Evolutionary conservation across 495 filamentous ascomycete genomes (phyloP).

Genomic region (Xylaria venustula): DNA sequence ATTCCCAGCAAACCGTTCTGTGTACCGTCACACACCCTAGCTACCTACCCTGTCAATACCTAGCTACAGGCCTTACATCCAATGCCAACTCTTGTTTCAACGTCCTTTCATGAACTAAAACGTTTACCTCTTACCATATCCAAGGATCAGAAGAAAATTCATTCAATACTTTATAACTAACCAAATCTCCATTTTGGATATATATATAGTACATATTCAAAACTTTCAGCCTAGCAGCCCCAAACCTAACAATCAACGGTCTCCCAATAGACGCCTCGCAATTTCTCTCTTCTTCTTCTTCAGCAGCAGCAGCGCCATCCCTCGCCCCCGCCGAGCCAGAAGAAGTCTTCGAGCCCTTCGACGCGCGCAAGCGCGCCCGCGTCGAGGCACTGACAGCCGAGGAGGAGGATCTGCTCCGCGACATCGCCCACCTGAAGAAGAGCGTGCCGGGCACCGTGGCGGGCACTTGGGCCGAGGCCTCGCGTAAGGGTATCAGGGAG

Average conservation of each 20-base stretch:
- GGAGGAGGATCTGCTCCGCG: constrained; percentile 70
- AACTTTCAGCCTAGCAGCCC: constrained; percentile 66
- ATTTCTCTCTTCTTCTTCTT: constrained; percentile 40
- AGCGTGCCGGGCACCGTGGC: constrained; percentile 63
- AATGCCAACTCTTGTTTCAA: background rate
- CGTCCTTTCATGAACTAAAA: too few relatives aligned
- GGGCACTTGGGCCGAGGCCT: constrained; percentile 48
- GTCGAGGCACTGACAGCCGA: constrained; percentile 65
- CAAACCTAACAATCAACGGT: constrained; percentile 81
- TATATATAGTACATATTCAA: constrained; percentile 69
- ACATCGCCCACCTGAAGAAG: constrained; percentile 69
- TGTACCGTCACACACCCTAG: background rate
- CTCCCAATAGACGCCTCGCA: constrained; percentile 50
- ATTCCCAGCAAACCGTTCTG: background rate
- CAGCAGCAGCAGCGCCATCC: constrained; percentile 14
- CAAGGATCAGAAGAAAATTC: too few relatives aligned
- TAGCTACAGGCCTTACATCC: background rate
- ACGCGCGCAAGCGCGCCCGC: constrained; percentile 65
- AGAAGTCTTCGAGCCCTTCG: constrained; percentile 74
- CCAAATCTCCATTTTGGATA: too few relatives aligned
- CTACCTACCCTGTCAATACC: background rate
- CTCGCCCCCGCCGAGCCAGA: constrained; percentile 31
- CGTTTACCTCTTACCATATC: too few relatives aligned
- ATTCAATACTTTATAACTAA: too few relatives aligned
- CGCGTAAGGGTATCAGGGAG: constrained; percentile 39